Conservation (phyloP, 2,329 filamentous ascomycete genomes). For the Ascochyta pisi region DNA sequence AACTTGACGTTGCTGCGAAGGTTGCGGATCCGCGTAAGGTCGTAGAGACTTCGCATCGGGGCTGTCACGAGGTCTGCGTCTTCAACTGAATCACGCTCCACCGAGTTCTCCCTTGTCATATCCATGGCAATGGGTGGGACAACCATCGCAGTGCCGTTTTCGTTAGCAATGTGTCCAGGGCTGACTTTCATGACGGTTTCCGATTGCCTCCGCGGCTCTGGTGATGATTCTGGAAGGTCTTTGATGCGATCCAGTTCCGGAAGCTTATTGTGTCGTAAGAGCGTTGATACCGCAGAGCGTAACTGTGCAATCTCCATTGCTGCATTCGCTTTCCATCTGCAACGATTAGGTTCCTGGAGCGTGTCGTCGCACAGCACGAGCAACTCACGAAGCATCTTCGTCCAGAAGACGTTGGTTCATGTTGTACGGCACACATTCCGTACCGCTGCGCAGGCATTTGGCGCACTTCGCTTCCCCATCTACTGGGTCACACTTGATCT, state of each 20-base stretch:
- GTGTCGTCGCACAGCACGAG: background rate
- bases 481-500: slow-evolving; percentile 46
- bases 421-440: slow-evolving; percentile 80
- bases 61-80: slow-evolving; percentile 38
- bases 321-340: slow-evolving; percentile 44
- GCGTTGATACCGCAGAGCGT: slow-evolving; percentile 35
- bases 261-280: slow-evolving; percentile 38
- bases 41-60: slow-evolving; percentile 46
- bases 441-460: slow-evolving; percentile 57
- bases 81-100: slow-evolving; percentile 37
- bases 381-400: slow-evolving; percentile 41
- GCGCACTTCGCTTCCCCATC: slow-evolving; percentile 42
- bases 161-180: slow-evolving; percentile 34
- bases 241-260: slow-evolving; percentile 28
- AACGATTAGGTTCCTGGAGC: background rate
- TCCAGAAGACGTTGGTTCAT: slow-evolving; percentile 42
- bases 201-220: slow-evolving; percentile 16
- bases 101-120: slow-evolving; percentile 44
- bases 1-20: slow-evolving; percentile 37
- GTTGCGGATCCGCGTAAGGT: slow-evolving; percentile 44
- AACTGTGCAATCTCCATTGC: slow-evolving; percentile 34
- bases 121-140: slow-evolving; percentile 44
- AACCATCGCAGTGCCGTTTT: slow-evolving; percentile 35
- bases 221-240: slow-evolving; percentile 19
- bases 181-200: slow-evolving; percentile 23